phyloP scores from a whole-genome alignment of 2,329 filamentous ascomycete species.

The Pseudogymnoascus sp. region DNA sequence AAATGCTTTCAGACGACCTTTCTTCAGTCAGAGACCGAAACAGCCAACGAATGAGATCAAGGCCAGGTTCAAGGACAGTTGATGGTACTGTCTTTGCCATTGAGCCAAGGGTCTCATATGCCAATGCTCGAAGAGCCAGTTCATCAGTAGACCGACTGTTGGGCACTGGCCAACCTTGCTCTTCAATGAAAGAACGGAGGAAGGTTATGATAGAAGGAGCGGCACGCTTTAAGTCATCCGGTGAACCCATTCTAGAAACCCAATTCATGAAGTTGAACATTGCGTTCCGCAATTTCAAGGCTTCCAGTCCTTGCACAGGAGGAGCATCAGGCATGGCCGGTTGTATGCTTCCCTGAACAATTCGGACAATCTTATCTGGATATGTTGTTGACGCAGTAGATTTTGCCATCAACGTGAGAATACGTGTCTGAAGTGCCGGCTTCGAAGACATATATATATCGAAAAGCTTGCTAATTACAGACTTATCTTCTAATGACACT shows the following conservation, averaged over 20 bases:
- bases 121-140: constrained; percentile 65
- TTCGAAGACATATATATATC: constrained; percentile 66
- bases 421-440: constrained; percentile 68
- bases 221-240: constrained; percentile 55
- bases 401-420: constrained; percentile 69
- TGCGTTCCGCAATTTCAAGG: constrained; percentile 71
- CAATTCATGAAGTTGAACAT: constrained; percentile 84
- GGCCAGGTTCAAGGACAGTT: constrained; percentile 44
- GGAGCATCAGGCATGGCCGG: constrained; percentile 34
- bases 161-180: constrained; percentile 75
- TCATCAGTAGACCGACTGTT: constrained; percentile 53
- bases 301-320: constrained; percentile 45
- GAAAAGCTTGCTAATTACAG: constrained; percentile 61
- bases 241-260: constrained; percentile 67
- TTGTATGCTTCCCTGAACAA: constrained; percentile 62
- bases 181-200: constrained; percentile 66
- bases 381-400: constrained; percentile 69
- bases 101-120: constrained; percentile 86
- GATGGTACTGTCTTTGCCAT: constrained; percentile 61
- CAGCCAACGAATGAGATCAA: constrained; percentile 65
- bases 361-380: constrained; percentile 58
- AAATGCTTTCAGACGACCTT: constrained; percentile 63
- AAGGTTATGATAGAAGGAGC: constrained; percentile 62
- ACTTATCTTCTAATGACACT: constrained; percentile 64
- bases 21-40: constrained; percentile 80